These are phyloP conservation scores for Cucumis hystrix DNA, from an alignment of 306 rosid genomes.

Conservation along the genomic window DNA sequence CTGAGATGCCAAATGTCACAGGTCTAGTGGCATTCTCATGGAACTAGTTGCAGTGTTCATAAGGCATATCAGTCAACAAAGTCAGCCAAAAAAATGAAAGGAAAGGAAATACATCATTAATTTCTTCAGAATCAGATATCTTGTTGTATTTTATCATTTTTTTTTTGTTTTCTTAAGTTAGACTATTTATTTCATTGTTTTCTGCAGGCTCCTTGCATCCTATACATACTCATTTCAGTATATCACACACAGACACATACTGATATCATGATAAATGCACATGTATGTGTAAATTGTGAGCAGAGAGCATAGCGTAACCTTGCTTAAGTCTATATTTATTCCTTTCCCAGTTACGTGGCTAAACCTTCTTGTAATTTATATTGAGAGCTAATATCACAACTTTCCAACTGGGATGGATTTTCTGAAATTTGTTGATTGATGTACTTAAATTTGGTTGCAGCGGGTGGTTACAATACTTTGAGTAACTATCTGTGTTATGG, in stretches of 20 bases:
- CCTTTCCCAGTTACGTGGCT: background rate
- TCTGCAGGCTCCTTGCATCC: background rate
- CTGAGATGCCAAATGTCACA: background rate
- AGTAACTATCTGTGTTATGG: background rate
- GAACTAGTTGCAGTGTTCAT: background rate
- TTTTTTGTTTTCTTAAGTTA: background rate
- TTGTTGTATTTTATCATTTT: background rate
- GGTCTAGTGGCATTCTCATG: background rate
- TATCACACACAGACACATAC: background rate
- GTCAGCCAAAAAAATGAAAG: background rate
- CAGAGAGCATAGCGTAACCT: background rate
- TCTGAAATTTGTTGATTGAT: background rate
- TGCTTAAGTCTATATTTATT: background rate
- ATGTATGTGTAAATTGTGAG: background rate
- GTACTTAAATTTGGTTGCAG: background rate
- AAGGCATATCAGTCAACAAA: background rate
- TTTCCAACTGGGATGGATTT: background rate
- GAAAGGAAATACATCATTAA: background rate
- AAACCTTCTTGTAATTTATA: background rate
- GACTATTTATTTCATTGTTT: background rate
- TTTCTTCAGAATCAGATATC: background rate
- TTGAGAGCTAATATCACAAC: background rate
- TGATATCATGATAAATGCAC: background rate
- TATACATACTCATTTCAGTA: background rate
- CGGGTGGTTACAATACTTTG: background rate